These are phyloP conservation scores for Colletotrichum siamense DNA, from an alignment of 2,329 filamentous ascomycete species.

Conservation along the genomic window DNA sequence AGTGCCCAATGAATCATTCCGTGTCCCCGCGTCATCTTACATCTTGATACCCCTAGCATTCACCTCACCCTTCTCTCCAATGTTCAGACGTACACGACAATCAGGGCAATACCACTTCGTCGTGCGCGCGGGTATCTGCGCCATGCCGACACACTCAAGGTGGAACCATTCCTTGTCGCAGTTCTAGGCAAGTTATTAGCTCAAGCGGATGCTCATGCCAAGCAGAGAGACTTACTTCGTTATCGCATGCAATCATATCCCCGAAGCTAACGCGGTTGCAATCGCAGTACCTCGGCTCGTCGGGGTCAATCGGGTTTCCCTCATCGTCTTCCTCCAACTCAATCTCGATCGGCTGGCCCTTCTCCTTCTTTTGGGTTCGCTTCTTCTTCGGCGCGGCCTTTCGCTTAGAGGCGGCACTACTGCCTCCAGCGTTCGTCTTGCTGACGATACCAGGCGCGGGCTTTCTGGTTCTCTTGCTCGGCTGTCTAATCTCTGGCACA, in stretches of 20 bases:
- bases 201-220: conserved; percentile 6
- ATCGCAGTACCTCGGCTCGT: conserved; percentile 78
- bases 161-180: conserved; percentile 90
- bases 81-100: conserved; percentile 68
- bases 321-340: conserved; percentile 69
- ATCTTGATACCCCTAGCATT: conserved; percentile 62
- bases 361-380: conserved; percentile 52
- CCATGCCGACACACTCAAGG: conserved; percentile 75
- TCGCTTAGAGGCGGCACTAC: conserved; percentile 73
- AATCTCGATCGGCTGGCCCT: conserved; percentile 47
- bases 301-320: conserved; percentile 73
- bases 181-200: conserved; percentile 44
- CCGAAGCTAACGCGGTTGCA: conserved; percentile 84
- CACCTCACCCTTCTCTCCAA: conserved; percentile 68
- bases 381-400: conserved; percentile 74
- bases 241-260: conserved; percentile 84
- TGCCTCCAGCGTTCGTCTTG: conserved; percentile 64
- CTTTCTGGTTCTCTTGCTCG: conserved; percentile 67
- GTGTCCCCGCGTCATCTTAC: conserved; percentile 25
- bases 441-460: conserved; percentile 77
- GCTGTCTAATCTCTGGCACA: conserved; percentile 48
- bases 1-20: background rate
- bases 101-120: conserved; percentile 88
- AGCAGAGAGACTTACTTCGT: conserved; percentile 64
- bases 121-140: conserved; percentile 71